Base-by-base conservation (phyloP, 2,329 filamentous ascomycete genomes). In the Microsporum audouinii region DNA sequence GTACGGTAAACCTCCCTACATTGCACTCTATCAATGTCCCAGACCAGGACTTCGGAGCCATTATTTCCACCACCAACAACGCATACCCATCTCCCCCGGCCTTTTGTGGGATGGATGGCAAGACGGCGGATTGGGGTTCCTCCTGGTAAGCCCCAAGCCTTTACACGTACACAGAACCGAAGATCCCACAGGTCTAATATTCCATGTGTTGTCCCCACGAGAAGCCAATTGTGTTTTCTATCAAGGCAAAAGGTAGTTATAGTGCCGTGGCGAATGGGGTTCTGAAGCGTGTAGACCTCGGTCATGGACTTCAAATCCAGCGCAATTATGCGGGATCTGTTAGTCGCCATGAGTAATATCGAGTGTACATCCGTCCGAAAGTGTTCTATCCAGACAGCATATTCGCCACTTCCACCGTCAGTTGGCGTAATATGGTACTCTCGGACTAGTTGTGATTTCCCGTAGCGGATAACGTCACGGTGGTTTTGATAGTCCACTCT, bases 111-210 rank as follows among this genome's bases (percentile, higher is more conserved):
- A 69, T 95, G 90, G 0, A 95, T 79, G 61, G 84, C 81, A 14
- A 99, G 79, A 36, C 90, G 83, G 68, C 92, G 87, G 64, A 97
- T 89, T 17, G 89, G 80, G 0, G 87, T 85, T 63, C 88, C 88
- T 27, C 88, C 89, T 0, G 89, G 85, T 33, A 96, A 82, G 0
- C 90, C 90, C 90, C 91, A 97, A 12, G 87, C 88, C 71, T 89
- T 91, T 29, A 97, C 78, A 27, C 90, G 84, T 67, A 97, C 83
- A 66, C 85, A 88, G 79, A 99, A 99, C n/a, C 94, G 87, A 45
- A 99, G 80, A 73, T 99, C 94, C 94, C 94, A 99, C 1, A 99
- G 81, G 70, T 95, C 88, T 5, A 99, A 79, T 33, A 97, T 87
- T 39, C 95, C 94, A 71, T 97, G 91, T 0, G 90, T 89, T 0